These are phyloP conservation scores for Seiridium unicorne DNA, from an alignment of 2,329 filamentous ascomycete species.

Conservation along the genomic window DNA sequence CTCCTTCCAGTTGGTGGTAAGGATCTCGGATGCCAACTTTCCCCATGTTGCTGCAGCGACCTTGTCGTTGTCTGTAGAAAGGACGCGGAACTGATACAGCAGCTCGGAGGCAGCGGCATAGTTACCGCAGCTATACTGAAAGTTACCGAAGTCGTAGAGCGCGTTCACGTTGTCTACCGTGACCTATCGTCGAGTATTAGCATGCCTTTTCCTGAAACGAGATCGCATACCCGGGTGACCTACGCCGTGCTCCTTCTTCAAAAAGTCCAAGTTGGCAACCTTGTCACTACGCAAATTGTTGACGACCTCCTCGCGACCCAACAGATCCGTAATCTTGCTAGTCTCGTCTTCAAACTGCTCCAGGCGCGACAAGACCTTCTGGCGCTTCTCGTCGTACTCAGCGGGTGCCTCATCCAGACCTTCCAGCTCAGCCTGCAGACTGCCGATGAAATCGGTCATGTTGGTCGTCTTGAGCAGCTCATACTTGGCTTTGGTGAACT, in stretches of 20 bases:
- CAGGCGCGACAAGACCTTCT: constrained; percentile 81
- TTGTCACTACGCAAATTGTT: constrained; percentile 93
- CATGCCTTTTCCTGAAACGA: neutral
- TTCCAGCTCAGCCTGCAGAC: constrained; percentile 87
- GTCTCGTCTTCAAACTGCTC: constrained; percentile 85
- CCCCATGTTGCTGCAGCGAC: constrained; percentile 95
- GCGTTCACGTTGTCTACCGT: constrained; percentile 94
- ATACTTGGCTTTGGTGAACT: constrained; percentile 85
- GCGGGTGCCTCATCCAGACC: constrained; percentile 73
- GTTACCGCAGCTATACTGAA: constrained; percentile 96
- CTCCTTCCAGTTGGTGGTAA: constrained; percentile 91
- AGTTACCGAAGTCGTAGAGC: constrained; percentile 93
- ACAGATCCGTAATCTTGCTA: constrained; percentile 80
- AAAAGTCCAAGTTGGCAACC: constrained; percentile 95
- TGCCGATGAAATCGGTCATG: constrained; percentile 97
- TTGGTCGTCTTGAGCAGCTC: constrained; percentile 95
- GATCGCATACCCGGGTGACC: constrained; percentile 27
- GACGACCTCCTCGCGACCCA: constrained; percentile 87
- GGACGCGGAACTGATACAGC: constrained; percentile 95
- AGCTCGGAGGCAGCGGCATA: constrained; percentile 88
- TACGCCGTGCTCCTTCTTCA: constrained; percentile 94
- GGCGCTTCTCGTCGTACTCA: constrained; percentile 85
- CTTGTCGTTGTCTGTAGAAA: constrained; percentile 98
- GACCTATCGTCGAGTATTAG: constrained; percentile 54
- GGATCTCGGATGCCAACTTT: constrained; percentile 93